Evolutionary conservation across 768 basidiomycete species (phyloP).

Genomic region (Xanthoconium purpureum): DNA sequence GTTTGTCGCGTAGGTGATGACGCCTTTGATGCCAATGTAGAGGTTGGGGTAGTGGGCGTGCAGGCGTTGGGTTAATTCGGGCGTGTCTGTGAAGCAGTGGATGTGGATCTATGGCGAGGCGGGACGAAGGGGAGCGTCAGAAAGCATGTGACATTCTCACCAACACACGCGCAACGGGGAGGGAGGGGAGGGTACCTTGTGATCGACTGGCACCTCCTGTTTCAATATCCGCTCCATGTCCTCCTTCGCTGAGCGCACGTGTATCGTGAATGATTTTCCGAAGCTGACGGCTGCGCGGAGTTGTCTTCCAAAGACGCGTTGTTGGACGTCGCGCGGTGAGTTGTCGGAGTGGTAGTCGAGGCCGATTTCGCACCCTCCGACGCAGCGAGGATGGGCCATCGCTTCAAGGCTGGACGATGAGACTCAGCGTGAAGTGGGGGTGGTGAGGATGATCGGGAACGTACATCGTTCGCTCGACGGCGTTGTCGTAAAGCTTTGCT

Average conservation of each 20-base stretch:
- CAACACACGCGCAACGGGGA: not conserved
- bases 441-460: constrained; percentile 20
- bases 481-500: constrained; percentile 64
- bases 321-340: constrained; percentile 69
- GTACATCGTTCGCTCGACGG: constrained; percentile 66
- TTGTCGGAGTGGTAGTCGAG: constrained; percentile 83
- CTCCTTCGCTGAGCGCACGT: constrained; percentile 81
- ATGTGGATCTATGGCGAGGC: constrained; percentile 60
- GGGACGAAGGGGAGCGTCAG: not conserved
- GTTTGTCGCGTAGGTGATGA: constrained; percentile 78
- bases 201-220: constrained; percentile 67
- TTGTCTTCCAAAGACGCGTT: constrained; percentile 62
- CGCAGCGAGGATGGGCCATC: constrained; percentile 76
- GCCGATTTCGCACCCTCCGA: constrained; percentile 88
- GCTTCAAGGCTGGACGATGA: constrained; percentile 56
- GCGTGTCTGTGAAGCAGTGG: constrained; percentile 85
- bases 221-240: constrained; percentile 80
- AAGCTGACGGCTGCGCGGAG: constrained; percentile 64
- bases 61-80: constrained; percentile 66
- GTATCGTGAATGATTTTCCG: constrained; percentile 78
- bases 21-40: constrained; percentile 83
- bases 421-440: too few species aligned
- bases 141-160: too few species aligned
- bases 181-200: constrained; percentile 42
- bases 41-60: constrained; percentile 78